Evolutionary conservation across 805 yeast species (phyloP).

Genomic region (Ogataea paraovalis): DNA sequence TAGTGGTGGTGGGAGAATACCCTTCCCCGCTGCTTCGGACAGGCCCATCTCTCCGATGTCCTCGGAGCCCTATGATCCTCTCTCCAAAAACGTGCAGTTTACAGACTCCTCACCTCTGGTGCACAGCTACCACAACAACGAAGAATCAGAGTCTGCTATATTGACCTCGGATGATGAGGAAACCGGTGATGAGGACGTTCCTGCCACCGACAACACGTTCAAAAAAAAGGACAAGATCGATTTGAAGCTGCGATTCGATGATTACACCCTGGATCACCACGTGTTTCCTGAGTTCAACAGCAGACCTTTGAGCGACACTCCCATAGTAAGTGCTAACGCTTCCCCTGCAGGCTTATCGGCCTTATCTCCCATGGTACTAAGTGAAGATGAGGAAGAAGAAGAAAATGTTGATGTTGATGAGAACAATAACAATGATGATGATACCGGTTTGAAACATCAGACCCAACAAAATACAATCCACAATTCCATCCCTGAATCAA

Average conservation of each 20-base stretch:
- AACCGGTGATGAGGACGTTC: slow-evolving; percentile 1
- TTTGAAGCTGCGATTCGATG: slow-evolving; percentile 5
- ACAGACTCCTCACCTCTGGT: slow-evolving; percentile 13
- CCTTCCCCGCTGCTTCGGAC: slow-evolving; percentile 1
- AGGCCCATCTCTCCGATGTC: slow-evolving; percentile 19
- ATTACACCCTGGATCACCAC: slow-evolving; percentile 6
- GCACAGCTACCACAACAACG: slow-evolving; percentile 11
- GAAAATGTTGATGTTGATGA: too few relatives aligned
- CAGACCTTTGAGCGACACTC: slow-evolving; percentile 74
- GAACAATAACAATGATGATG: not conserved
- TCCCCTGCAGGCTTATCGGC: slow-evolving; percentile 41
- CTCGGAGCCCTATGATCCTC: not conserved
- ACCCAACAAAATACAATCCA: slow-evolving; percentile 23
- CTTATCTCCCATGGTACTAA: slow-evolving; percentile 22
- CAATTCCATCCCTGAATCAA: slow-evolving; percentile 2
- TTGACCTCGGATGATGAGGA: slow-evolving; percentile 22
- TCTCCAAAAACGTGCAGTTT: slow-evolving; percentile 19
- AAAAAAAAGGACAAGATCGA: not conserved
- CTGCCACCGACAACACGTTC: not conserved
- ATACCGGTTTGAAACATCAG: slow-evolving; percentile 23
- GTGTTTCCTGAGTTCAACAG: slow-evolving; percentile 57
- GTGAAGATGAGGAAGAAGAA: slow-evolving; percentile 16
- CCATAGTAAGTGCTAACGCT: slow-evolving; percentile 51
- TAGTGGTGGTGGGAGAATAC: not conserved
- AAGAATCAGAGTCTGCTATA: slow-evolving; percentile 21